phyloP scores from a whole-genome alignment of 1,284 basidiomycete species.

The Pyrrhoderma noxium region DNA sequence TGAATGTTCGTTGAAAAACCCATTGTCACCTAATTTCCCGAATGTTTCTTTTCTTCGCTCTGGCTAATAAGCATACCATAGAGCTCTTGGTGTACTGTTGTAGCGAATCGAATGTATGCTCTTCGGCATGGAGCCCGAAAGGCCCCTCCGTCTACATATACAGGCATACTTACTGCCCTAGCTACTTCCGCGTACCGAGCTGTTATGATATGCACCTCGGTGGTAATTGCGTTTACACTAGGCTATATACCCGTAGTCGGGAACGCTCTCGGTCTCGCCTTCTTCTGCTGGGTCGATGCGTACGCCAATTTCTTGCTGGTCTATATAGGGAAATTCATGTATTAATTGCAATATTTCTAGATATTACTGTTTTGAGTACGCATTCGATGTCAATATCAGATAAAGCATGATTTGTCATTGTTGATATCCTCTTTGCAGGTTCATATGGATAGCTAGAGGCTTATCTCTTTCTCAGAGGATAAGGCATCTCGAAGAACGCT shows the following conservation, averaged over 20 bases:
- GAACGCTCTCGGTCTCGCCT: conserved; percentile 50
- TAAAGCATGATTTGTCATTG: not conserved
- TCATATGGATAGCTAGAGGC: conserved; percentile 70
- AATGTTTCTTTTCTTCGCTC: too few species aligned
- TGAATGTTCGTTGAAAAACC: conserved; percentile 69
- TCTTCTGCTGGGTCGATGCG: conserved; percentile 79
- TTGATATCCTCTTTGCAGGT: conserved; percentile 37
- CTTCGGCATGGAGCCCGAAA: conserved; percentile 56
- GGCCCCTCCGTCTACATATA: conserved; percentile 47
- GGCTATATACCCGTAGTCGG: conserved; percentile 60
- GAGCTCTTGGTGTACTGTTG: conserved; percentile 66
- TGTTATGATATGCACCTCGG: conserved; percentile 72
- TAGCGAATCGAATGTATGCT: conserved; percentile 63
- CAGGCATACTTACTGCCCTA: conserved; percentile 61
- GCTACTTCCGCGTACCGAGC: conserved; percentile 72
- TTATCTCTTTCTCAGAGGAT: conserved; percentile 61
- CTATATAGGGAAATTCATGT: too few species aligned
- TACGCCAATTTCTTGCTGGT: conserved; percentile 41
- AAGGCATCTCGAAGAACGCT: conserved; percentile 73
- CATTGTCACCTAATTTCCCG: conserved; percentile 25
- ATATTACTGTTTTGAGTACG: conserved; percentile 85
- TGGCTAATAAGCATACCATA: conserved; percentile 26
- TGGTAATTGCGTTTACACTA: conserved; percentile 61
- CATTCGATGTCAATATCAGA: conserved; percentile 8
- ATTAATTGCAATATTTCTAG: too few species aligned